Base-by-base conservation (phyloP, 805 yeast species). In the Jamesozyma gamospora region DNA sequence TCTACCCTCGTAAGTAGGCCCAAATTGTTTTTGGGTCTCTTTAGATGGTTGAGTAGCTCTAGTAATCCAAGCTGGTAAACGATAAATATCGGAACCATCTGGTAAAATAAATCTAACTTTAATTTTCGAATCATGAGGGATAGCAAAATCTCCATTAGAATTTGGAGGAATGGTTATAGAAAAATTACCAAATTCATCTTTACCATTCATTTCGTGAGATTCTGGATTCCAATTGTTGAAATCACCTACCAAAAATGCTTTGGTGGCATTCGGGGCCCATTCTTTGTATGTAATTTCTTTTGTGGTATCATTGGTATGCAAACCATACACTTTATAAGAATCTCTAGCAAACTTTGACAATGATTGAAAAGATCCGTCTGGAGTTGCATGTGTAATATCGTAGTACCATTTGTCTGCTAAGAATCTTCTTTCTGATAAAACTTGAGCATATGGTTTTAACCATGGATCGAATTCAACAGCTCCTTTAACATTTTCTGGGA, bases 1-100 rank as follows among this genome's bases (percentile, higher is more conserved):
- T 39, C 94, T 69, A 7, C 90, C 94, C 48, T 92, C 96, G 57
- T 83, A 90, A 32, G 72, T 56, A 13, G 62, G 61, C 7, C 65
- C 65, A 34, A 41, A 57, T 6, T 64, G 56, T 41, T 69, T 66
- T 45, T 59, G 52, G 39, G 68, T 45, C 57, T 71, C 78, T 40
- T 70, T 72, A 16, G 74, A 69, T 2, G 87, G 82, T 51, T 77
- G 82, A 2, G 92, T 83, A 10, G 95, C 95, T 39, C 96, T 69
- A 19, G 69, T 67, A 41, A 79, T 77, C 90, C 96, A 92, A 1
- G 95, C 94, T 32, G 96, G 95, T 39, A 90, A 64, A 35, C 97
- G 69, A 48, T 82, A 90, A 19, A 88, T 64, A 30, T 71, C 66
- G 42, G 79, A 80, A 8, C 94, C 95, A 34, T 72, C 69, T 1